Evolutionary conservation across 257 asterid genomes (phyloP), one percentile per base, ranked within the genome.

Genomic region (Ligustrum vulgare): DNA sequence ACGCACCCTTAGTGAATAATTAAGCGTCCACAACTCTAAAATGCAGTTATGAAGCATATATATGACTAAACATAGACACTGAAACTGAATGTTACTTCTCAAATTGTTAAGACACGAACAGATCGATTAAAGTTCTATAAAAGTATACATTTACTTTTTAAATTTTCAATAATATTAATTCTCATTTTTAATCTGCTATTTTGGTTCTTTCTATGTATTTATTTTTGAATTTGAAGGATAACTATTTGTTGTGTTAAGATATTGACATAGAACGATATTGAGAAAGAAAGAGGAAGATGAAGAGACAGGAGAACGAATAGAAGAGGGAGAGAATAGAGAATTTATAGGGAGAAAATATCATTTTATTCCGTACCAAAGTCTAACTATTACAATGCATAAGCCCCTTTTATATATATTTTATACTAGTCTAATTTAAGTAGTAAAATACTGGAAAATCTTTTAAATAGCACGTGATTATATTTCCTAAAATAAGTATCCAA

Each of bases 181-280:
- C 22, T n/a, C 23, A n/a, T 51, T 51, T 49, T 51, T 51, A 15
- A 18, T 51, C 33, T 32, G 20, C 37, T 41, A 12, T 16, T 28
- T 5, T 2, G 6, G 22, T 47, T 60, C 49, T 28, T 74, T 73
- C 33, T 13, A 0, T 41, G 25, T 18, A 28, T 74, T n/a, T 6
- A 18, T 33, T 73, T 49, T 71, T 43, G 20, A 16, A 6, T 54
- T 13, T 67, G 56, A 45, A 45, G 56, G 56, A 5, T 45, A 20
- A 15, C n/a, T 35, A 68, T 33, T 64, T 4, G 22, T 60, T 70
- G 5, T 94, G 80, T 85, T 94, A 16, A 67, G 81, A 78, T 39
- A 10, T 39, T 39, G 45, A 39, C 12, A 2, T 39, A 9, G 45
- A 9, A 39, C 11, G 12, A 9, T 12, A 39, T 39, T 2, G 15